phyloP scores from a whole-genome alignment of 2,329 filamentous ascomycete genomes.

The Xylariaceae sp. region DNA sequence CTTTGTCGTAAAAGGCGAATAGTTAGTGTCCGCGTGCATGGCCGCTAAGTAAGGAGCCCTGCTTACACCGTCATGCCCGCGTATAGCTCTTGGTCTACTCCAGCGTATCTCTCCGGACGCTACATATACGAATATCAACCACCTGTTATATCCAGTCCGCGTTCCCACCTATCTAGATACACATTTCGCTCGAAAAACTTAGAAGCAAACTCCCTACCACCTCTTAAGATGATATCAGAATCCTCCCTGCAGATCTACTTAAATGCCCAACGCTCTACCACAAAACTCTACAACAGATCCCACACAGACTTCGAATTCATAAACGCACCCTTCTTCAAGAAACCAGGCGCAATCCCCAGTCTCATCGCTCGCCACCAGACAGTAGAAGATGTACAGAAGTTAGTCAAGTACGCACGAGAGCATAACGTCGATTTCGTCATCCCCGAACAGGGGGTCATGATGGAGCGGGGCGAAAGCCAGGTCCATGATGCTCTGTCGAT shows the following conservation, averaged over 20 bases:
- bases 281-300: background rate
- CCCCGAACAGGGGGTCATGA: constrained; percentile 36
- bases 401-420: constrained; percentile 19
- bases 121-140: no score
- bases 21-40: no score
- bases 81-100: no score
- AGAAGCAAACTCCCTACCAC: no score
- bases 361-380: constrained; percentile 23
- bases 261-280: background rate
- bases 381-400: constrained; percentile 17
- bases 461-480: constrained; percentile 31
- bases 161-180: no score
- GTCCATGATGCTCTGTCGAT: constrained; percentile 33
- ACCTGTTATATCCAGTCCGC: no score
- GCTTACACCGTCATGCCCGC: no score
- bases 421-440: constrained; percentile 26
- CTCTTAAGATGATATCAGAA: background rate
- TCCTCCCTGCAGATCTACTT: background rate
- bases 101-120: no score
- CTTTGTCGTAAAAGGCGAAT: no score
- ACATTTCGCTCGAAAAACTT: no score
- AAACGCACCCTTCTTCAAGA: constrained; percentile 15
- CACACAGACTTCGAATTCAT: constrained; percentile 16
- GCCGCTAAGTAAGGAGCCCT: no score
- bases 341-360: constrained; percentile 7